Evolutionary conservation across 2,329 filamentous ascomycete genomes (phyloP).

Genomic region (Xylaria sp.): DNA sequence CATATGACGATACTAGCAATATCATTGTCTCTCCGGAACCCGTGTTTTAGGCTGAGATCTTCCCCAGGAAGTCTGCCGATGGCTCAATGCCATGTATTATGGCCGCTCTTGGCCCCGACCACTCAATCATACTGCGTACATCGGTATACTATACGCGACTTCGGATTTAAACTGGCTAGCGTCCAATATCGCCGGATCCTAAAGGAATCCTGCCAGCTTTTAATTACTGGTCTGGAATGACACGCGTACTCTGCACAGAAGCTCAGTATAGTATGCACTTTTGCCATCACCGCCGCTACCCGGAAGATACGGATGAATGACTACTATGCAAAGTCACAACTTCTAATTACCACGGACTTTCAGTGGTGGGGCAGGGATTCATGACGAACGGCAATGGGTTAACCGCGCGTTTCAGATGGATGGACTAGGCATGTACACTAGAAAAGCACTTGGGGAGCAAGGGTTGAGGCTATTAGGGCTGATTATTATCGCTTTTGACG

Average conservation of each 20-base stretch:
- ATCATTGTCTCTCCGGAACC: slow-evolving; percentile 4
- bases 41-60: slow-evolving; percentile 23
- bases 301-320: background rate
- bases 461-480: slow-evolving; percentile 9
- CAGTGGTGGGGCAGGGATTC: slow-evolving; percentile 16
- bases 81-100: slow-evolving; percentile 17
- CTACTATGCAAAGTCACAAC: background rate
- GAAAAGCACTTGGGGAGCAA: background rate
- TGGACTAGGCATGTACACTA: background rate
- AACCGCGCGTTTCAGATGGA: slow-evolving; percentile 33
- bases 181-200: background rate
- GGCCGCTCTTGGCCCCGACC: background rate
- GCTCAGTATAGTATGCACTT: background rate
- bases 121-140: slow-evolving; percentile 12
- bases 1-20: slow-evolving; percentile 1
- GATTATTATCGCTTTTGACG: background rate
- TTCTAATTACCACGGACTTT: slow-evolving; percentile 14
- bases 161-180: background rate
- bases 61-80: background rate
- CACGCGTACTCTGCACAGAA: background rate
- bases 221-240: background rate
- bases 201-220: background rate
- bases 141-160: background rate
- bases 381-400: slow-evolving; percentile 7
- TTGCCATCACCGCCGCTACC: background rate